Conservation (phyloP, 2,329 filamentous ascomycete genomes). For the Didymella pinodella region DNA sequence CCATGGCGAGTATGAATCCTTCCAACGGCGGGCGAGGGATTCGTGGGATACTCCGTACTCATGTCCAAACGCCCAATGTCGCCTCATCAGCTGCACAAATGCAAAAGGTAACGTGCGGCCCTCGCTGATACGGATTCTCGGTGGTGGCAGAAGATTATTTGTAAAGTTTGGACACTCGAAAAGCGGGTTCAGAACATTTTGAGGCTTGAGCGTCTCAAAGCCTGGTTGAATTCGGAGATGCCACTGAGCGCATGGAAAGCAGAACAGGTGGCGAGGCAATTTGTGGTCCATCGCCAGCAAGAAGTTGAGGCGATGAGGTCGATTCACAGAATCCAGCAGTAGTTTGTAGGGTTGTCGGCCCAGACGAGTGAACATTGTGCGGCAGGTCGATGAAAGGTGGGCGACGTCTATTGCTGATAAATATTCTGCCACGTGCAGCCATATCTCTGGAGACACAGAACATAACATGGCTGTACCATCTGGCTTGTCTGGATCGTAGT, state of each 20-base stretch:
- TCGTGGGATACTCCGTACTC: constrained; percentile 46
- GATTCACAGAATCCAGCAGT: constrained; percentile 53
- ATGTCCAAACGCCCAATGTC: constrained; percentile 58
- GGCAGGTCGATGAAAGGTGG: constrained; percentile 40
- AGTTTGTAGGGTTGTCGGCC: constrained; percentile 35
- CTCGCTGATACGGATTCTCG: constrained; percentile 59
- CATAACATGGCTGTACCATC: constrained; percentile 37
- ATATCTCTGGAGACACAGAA: constrained; percentile 36
- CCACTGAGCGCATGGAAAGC: constrained; percentile 65
- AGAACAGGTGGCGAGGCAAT: constrained; percentile 65
- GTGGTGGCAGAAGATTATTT: constrained; percentile 60
- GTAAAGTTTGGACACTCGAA: constrained; percentile 64
- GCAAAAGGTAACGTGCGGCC: constrained; percentile 64
- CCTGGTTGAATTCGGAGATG: constrained; percentile 63
- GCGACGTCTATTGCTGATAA: constrained; percentile 41
- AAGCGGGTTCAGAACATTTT: constrained; percentile 63
- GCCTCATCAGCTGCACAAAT: constrained; percentile 65
- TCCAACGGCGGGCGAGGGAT: constrained; percentile 62
- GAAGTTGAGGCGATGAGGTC: constrained; percentile 59
- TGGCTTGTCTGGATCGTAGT: constrained; percentile 34
- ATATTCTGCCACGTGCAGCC: constrained; percentile 36
- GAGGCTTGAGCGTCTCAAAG: constrained; percentile 61
- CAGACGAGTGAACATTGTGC: constrained; percentile 37
- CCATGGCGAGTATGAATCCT: constrained; percentile 61
- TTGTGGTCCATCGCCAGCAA: constrained; percentile 60